These are phyloP conservation scores for Megacollybia marginata DNA, from an alignment of 768 basidiomycete species.

Conservation along the genomic window DNA sequence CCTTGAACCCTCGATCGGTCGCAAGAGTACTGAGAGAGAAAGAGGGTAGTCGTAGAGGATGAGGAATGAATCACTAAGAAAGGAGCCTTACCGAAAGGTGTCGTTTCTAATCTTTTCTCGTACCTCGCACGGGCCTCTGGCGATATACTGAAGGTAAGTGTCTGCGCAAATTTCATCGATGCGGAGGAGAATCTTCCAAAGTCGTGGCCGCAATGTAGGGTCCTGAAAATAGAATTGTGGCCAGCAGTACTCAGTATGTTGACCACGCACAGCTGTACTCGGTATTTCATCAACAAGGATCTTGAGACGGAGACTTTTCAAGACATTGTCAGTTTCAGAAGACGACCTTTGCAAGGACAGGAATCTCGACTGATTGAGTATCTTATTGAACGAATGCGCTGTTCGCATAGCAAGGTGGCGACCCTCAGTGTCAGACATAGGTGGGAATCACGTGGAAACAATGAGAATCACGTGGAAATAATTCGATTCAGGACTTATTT, in stretches of 20 bases:
- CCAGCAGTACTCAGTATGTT: background rate
- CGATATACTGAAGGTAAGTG: slow-evolving; percentile 70
- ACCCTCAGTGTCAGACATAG: background rate
- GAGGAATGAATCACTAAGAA: background rate
- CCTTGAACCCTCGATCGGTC: slow-evolving; percentile 96
- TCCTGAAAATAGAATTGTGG: slow-evolving; percentile 38
- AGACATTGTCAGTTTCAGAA: slow-evolving; percentile 65
- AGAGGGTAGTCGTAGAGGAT: slow-evolving; percentile 1
- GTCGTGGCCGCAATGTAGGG: slow-evolving; percentile 74
- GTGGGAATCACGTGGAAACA: background rate
- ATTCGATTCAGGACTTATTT: too few relatives aligned
- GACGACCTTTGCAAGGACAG: slow-evolving; percentile 58
- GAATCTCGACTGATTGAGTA: slow-evolving; percentile 62
- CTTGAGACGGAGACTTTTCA: slow-evolving; percentile 80
- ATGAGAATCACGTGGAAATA: background rate
- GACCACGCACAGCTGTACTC: slow-evolving; percentile 54
- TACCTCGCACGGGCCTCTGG: slow-evolving; percentile 79
- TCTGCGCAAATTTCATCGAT: slow-evolving; percentile 75
- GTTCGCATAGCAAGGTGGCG: slow-evolving; percentile 14
- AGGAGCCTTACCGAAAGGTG: slow-evolving; percentile 69
- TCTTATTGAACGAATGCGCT: slow-evolving; percentile 75
- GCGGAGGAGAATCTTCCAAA: slow-evolving; percentile 92
- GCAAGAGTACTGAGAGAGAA: slow-evolving; percentile 64
- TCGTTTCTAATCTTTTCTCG: slow-evolving; percentile 93
- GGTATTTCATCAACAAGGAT: slow-evolving; percentile 92